Conservation (phyloP, 441 rosid genomes). For the Bocquillonia castaneifolia region DNA sequence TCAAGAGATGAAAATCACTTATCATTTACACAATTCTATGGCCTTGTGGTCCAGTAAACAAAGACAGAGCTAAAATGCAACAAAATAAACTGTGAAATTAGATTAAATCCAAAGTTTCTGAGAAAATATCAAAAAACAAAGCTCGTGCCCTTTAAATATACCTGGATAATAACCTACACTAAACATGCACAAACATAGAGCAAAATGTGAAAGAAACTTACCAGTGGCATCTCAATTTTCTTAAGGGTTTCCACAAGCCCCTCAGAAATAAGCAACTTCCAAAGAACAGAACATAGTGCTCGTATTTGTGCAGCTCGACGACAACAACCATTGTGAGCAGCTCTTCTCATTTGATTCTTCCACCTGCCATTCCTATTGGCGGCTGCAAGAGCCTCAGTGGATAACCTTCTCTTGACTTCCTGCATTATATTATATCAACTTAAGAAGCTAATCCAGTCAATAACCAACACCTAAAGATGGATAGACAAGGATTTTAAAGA, state of each 20-base stretch:
- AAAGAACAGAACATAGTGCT: conserved; percentile 68
- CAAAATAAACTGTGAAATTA: neutral
- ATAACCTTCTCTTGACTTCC: conserved; percentile 90
- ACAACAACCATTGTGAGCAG: conserved; percentile 96
- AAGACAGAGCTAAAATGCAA: neutral
- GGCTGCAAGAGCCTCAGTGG: conserved; percentile 78
- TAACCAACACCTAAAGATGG: conserved; percentile 10
- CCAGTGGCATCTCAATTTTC: conserved; percentile 83
- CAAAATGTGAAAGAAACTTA: conserved; percentile 31
- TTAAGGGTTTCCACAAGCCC: conserved; percentile 60
- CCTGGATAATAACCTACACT: conserved; percentile 1
- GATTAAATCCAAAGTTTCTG: neutral
- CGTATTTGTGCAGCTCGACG: conserved; percentile 84
- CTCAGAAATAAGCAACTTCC: conserved; percentile 89
- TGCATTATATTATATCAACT: conserved; percentile 33
- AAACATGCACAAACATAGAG: neutral
- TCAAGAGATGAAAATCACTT: neutral
- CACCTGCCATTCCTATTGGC: conserved; percentile 89
- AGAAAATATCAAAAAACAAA: neutral
- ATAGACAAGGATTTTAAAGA: conserved; percentile 3
- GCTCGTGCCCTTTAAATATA: neutral
- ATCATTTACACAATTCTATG: neutral
- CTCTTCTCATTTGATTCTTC: conserved; percentile 94
- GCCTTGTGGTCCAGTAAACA: neutral
- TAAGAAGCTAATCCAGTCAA: conserved; percentile 22